Conservation (phyloP, 371 early-diverging fungal genomes). For the Smittium mucronatum region DNA sequence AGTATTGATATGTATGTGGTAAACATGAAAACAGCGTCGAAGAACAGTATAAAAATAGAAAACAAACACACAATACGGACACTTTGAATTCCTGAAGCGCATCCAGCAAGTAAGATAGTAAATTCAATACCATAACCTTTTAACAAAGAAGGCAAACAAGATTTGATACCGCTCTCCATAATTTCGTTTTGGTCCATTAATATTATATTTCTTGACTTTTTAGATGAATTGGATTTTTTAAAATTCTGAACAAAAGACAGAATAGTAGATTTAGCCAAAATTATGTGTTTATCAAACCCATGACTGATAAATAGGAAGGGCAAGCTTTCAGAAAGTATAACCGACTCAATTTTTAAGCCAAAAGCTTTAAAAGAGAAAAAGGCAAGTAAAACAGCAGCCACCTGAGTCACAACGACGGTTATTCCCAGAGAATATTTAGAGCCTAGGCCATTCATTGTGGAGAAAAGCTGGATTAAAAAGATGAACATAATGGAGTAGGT, state of each 20-base stretch:
- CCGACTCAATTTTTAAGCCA: conserved; percentile 54
- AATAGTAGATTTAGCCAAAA: conserved; percentile 67
- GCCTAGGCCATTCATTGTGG: conserved; percentile 76
- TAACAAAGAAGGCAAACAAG: conserved; percentile 50
- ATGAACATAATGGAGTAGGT: conserved; percentile 77
- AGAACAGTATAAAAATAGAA: conserved; percentile 63
- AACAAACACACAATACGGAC: conserved; percentile 70
- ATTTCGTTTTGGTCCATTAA: conserved; percentile 40
- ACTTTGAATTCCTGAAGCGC: conserved; percentile 60
- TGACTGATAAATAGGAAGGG: conserved; percentile 87
- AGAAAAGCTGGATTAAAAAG: conserved; percentile 66
- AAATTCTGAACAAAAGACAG: conserved; percentile 26
- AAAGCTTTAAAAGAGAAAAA: conserved; percentile 49
- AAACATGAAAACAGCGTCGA: conserved; percentile 71
- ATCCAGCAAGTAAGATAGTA: conserved; percentile 58
- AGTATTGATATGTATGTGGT: conserved; percentile 77
- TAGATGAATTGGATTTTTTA: background rate
- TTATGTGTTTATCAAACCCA: conserved; percentile 79
- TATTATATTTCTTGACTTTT: background rate
- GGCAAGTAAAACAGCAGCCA: conserved; percentile 67
- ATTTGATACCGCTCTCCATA: conserved; percentile 52
- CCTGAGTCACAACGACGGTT: conserved; percentile 37
- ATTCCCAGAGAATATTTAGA: conserved; percentile 66
- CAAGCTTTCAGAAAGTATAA: conserved; percentile 73
- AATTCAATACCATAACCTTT: conserved; percentile 76